Conservation (phyloP, 2,329 filamentous ascomycete genomes). For the Colletotrichum sp. region DNA sequence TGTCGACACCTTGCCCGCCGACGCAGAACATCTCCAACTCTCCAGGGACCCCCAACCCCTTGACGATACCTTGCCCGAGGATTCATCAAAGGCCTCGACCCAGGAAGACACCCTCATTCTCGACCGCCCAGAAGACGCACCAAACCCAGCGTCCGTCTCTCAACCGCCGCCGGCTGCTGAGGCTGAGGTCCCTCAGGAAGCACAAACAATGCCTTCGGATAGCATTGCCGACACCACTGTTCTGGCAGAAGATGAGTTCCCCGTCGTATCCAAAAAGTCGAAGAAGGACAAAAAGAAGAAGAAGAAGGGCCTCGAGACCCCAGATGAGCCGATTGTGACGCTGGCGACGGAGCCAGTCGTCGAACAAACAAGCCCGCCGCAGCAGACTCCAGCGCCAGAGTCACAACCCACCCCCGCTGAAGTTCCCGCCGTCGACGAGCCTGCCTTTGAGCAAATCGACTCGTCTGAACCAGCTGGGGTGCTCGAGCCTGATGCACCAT, state of each 20-base stretch:
- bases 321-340: constrained; percentile 8
- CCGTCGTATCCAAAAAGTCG: constrained; percentile 27
- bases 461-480: neutral
- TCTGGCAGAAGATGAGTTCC: constrained; percentile 23
- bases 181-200: neutral
- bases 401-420: neutral
- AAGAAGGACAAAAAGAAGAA: constrained; percentile 25
- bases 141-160: neutral
- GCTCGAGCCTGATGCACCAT: neutral
- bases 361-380: neutral
- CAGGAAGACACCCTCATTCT: neutral
- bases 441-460: neutral
- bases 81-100: neutral
- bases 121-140: neutral
- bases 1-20: neutral
- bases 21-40: neutral
- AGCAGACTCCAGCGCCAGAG: neutral
- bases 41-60: neutral
- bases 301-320: constrained; percentile 22
- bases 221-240: constrained; percentile 19
- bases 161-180: neutral
- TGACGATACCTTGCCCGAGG: neutral
- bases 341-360: neutral
- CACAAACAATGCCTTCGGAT: neutral
- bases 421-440: neutral